A percentile compares a stretch with the other conserved stretches of the same genome.
These are phyloP conservation scores for Colletotrichum endophyticum DNA, from an alignment of 2,329 filamentous ascomycete species.

Conservation along the genomic window DNA sequence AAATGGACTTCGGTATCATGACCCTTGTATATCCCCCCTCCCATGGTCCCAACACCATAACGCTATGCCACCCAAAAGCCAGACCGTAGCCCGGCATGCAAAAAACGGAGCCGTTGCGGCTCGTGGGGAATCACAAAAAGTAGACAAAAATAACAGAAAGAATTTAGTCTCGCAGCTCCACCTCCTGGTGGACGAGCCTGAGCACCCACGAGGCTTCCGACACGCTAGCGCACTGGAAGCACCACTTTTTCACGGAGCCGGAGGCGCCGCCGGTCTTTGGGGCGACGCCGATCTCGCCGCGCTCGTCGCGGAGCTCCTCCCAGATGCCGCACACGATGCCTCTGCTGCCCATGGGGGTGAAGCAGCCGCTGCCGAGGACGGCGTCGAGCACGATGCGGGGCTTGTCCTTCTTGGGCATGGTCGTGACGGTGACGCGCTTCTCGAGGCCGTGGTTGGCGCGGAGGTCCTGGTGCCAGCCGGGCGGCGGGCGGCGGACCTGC, in stretches of 20 bases:
- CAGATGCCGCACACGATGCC: conserved; percentile 91
- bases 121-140: conserved; percentile 15
- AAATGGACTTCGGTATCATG: conserved; percentile 2
- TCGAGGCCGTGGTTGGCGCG: conserved; percentile 71
- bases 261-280: conserved; percentile 56
- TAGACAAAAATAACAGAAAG: neutral
- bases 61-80: conserved; percentile 5
- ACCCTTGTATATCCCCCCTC: neutral
- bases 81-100: conserved; percentile 1
- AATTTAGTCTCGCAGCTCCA: conserved; percentile 40
- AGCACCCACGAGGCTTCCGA: conserved; percentile 61
- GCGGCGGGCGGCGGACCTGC: conserved; percentile 79
- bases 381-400: conserved; percentile 78
- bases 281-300: conserved; percentile 58
- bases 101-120: neutral
- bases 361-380: conserved; percentile 82
- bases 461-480: conserved; percentile 62
- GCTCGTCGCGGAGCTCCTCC: conserved; percentile 73
- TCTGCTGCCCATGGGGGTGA: conserved; percentile 81
- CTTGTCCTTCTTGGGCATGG: conserved; percentile 67
- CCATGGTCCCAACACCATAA: neutral
- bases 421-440: conserved; percentile 83
- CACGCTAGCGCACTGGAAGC: conserved; percentile 62
- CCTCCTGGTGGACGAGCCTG: conserved; percentile 61
- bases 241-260: conserved; percentile 67